Base-by-base conservation (phyloP, 805 yeast species). In the Kodamaea neixiangensis region DNA sequence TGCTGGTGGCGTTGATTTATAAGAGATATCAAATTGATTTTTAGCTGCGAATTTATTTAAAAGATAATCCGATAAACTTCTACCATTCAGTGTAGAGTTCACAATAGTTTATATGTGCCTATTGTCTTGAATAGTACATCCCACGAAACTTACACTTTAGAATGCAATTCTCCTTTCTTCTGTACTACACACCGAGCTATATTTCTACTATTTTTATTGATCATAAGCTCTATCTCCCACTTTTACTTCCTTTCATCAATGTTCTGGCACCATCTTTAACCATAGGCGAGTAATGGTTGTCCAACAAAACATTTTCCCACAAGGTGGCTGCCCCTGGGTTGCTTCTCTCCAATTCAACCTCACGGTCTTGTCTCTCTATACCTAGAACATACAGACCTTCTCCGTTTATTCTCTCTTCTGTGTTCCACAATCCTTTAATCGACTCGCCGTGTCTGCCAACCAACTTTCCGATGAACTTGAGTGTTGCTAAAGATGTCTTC, bases 241-340 rank as follows among this genome's bases (percentile, higher is more conserved):
- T 48, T 39, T 64, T 72, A 51, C 76, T 71, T 46, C 67, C 64
- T 51, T 74, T 74, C 69, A 71, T 61, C 55, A 74, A 67, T 9
- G 71, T 64, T 43, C 78, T 57, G n/a, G 73, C 60, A 13, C 90
- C 92, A 59, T 85, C 86, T 18, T 84, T 78, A n/a, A 92, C 89
- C 51, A 80, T 69, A 2, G 96, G 96, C 54, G 90, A 81, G 64
- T 89, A 94, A 67, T 94, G 98, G 54, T 83, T 81, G 51, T 85
- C 86, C 50, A 94, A 72, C 38, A 93, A 68, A 5, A 85, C 85
- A 47, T 84, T 82, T 63, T 94, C 99, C 96, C 97, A 94, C 33
- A 93, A 69, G 0, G 91, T 86, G 1, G 97, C 96, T 14, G 93
- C 94, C 40, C 86, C 93, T 1, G 96, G 80, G 62, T 94, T 92